Conservation (phyloP, 1,284 basidiomycete genomes). For the Laetiporus sulphureus region DNA sequence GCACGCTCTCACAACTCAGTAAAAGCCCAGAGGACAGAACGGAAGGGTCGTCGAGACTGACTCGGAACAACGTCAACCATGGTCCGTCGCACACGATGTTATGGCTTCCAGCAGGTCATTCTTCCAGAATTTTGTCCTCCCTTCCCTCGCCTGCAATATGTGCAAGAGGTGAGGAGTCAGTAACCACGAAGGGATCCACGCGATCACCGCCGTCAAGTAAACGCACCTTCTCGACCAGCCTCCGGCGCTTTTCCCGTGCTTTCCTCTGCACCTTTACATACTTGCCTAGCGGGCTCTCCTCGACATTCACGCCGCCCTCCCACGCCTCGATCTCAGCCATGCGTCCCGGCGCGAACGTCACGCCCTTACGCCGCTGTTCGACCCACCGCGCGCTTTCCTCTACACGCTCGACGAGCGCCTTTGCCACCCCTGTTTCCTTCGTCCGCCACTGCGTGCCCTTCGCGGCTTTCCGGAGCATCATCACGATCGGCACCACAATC, state of each 20-base stretch:
- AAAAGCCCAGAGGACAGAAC: too few relatives aligned
- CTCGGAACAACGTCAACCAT: too few relatives aligned
- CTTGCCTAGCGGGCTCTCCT: slow-evolving; percentile 73
- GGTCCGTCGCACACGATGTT: too few relatives aligned
- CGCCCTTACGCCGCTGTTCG: slow-evolving; percentile 58
- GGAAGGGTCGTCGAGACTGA: too few relatives aligned
- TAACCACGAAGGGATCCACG: not conserved
- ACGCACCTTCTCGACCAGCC: slow-evolving; percentile 69
- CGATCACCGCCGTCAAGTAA: not conserved
- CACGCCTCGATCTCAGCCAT: slow-evolving; percentile 67
- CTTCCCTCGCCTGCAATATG: slow-evolving; percentile 51
- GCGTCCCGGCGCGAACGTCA: slow-evolving; percentile 71
- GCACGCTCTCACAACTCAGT: too few relatives aligned
- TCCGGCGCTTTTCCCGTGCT: slow-evolving; percentile 69
- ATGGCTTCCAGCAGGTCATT: too few relatives aligned
- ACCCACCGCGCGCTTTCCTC: slow-evolving; percentile 82
- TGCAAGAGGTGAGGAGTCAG: slow-evolving; percentile 11
- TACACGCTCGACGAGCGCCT: slow-evolving; percentile 75
- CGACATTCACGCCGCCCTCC: slow-evolving; percentile 55
- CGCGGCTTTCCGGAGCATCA: slow-evolving; percentile 54
- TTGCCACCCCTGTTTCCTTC: slow-evolving; percentile 60
- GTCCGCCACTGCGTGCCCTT: slow-evolving; percentile 32
- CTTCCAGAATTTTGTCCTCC: slow-evolving; percentile 65
- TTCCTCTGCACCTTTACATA: slow-evolving; percentile 80
- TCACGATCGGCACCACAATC: slow-evolving; percentile 79